These are phyloP conservation scores for Volutella citrinella DNA, from an alignment of 2,329 filamentous ascomycete genomes.

Conservation along the genomic window DNA sequence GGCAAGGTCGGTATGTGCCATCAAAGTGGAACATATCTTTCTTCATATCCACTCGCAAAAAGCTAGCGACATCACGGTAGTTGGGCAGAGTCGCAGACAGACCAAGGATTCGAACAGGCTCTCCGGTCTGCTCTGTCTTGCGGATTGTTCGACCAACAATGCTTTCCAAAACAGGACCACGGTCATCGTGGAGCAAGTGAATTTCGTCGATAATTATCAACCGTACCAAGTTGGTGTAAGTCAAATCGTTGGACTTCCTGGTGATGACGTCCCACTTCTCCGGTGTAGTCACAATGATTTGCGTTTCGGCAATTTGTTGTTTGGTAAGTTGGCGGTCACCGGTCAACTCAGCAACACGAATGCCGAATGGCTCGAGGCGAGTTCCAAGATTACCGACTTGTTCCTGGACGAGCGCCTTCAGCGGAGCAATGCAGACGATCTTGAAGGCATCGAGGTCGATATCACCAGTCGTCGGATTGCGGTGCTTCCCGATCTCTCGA, in stretches of 20 bases:
- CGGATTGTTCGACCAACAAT: conserved; percentile 94
- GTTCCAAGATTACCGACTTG: conserved; percentile 98
- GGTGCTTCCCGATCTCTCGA: conserved; percentile 93
- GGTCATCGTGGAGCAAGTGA: conserved; percentile 93
- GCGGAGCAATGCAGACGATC: conserved; percentile 93
- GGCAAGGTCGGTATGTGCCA: conserved; percentile 88
- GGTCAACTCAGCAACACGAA: conserved; percentile 91
- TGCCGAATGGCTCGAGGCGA: conserved; percentile 84
- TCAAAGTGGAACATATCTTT: conserved; percentile 97
- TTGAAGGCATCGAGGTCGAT: conserved; percentile 97
- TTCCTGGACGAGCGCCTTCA: conserved; percentile 95
- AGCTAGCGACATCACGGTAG: conserved; percentile 92
- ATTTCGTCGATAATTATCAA: conserved; percentile 98
- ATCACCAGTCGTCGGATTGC: conserved; percentile 83
- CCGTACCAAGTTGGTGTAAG: conserved; percentile 95
- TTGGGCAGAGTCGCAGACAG: conserved; percentile 95
- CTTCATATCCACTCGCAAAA: conserved; percentile 80
- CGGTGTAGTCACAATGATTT: conserved; percentile 96
- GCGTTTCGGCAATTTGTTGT: conserved; percentile 95
- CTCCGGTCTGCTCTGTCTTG: conserved; percentile 88
- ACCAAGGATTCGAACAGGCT: conserved; percentile 87
- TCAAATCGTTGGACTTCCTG: conserved; percentile 92
- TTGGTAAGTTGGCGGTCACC: conserved; percentile 98
- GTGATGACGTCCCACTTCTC: conserved; percentile 99
- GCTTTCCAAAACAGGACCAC: conserved; percentile 93